These are phyloP conservation scores for Pleurostoma richardsiae DNA, from an alignment of 2,329 filamentous ascomycete species.

Conservation along the genomic window DNA sequence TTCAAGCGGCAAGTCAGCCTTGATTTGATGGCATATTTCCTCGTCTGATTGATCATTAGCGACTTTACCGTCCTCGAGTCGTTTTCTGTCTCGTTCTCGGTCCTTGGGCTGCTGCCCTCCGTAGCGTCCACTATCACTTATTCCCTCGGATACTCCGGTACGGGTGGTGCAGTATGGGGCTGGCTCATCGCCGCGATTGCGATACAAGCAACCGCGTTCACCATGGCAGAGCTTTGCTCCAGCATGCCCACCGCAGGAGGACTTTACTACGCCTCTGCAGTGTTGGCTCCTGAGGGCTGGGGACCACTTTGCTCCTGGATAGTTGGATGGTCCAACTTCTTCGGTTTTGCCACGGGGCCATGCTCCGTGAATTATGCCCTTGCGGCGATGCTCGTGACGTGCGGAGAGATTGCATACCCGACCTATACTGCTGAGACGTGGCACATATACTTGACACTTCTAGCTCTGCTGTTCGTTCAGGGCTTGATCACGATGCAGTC, in stretches of 20 bases:
- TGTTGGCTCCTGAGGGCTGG: slow-evolving; percentile 61
- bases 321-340: slow-evolving; percentile 67
- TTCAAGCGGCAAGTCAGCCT: slow-evolving; percentile 50
- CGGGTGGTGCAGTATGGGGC: slow-evolving; percentile 67
- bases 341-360: slow-evolving; percentile 60
- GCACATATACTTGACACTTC: slow-evolving; percentile 64
- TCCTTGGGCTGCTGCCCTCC: slow-evolving; percentile 64
- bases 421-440: slow-evolving; percentile 59
- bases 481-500: slow-evolving; percentile 64
- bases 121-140: slow-evolving; percentile 70
- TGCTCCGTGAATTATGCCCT: slow-evolving; percentile 64
- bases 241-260: slow-evolving; percentile 71
- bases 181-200: slow-evolving; percentile 71
- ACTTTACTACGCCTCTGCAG: slow-evolving; percentile 69
- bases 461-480: slow-evolving; percentile 64
- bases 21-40: slow-evolving; percentile 31
- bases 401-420: slow-evolving; percentile 63
- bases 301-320: slow-evolving; percentile 65
- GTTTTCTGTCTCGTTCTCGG: slow-evolving; percentile 70
- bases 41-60: slow-evolving; percentile 56
- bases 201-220: slow-evolving; percentile 64
- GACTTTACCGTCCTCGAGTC: neutral
- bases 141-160: slow-evolving; percentile 50
- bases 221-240: slow-evolving; percentile 67
- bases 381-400: slow-evolving; percentile 66